Percentiles rank a stretch among this genome's conserved stretches.
Evolutionary conservation across 2,329 filamentous ascomycete genomes (phyloP).

Genomic region (Trichoderma semiorbis): DNA sequence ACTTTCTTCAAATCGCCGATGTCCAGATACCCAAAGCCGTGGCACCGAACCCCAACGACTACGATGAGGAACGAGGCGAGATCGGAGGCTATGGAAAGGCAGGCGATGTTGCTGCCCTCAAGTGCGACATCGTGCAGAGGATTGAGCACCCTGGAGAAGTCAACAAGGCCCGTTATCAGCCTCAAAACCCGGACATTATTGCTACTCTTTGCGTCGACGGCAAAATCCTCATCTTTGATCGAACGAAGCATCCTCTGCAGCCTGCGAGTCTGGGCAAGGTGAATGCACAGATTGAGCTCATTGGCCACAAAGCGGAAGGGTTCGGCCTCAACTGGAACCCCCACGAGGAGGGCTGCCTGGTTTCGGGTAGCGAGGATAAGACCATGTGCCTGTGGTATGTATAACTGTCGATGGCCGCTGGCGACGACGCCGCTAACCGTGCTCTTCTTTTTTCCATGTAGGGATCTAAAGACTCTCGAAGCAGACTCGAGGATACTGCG

Average conservation of each 20-base stretch:
- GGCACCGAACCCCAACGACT: constrained; percentile 72
- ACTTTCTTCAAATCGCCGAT: constrained; percentile 92
- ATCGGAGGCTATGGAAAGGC: constrained; percentile 88
- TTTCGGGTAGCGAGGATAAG: constrained; percentile 86
- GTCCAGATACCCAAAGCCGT: constrained; percentile 84
- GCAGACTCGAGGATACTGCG: constrained; percentile 66
- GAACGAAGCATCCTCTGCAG: constrained; percentile 82
- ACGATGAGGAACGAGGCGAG: constrained; percentile 88
- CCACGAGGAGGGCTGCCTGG: constrained; percentile 74
- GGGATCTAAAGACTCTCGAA: constrained; percentile 76
- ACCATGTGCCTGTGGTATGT: constrained; percentile 86
- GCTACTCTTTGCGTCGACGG: constrained; percentile 88
- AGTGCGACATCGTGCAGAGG: constrained; percentile 89
- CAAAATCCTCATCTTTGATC: constrained; percentile 88
- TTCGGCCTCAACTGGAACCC: constrained; percentile 94
- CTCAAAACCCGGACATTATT: constrained; percentile 94
- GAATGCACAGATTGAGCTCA: constrained; percentile 78
- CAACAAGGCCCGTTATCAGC: constrained; percentile 97
- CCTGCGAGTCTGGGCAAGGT: constrained; percentile 63
- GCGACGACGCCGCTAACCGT: constrained; percentile 3
- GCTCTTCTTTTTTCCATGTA: constrained; percentile 34
- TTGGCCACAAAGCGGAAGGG: constrained; percentile 83
- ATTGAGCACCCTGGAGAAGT: constrained; percentile 96
- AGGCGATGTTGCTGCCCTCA: constrained; percentile 66
- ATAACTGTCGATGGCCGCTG: not conserved